Conservation (phyloP, 257 asterid genomes). For the Voacanga thouarsii region DNA sequence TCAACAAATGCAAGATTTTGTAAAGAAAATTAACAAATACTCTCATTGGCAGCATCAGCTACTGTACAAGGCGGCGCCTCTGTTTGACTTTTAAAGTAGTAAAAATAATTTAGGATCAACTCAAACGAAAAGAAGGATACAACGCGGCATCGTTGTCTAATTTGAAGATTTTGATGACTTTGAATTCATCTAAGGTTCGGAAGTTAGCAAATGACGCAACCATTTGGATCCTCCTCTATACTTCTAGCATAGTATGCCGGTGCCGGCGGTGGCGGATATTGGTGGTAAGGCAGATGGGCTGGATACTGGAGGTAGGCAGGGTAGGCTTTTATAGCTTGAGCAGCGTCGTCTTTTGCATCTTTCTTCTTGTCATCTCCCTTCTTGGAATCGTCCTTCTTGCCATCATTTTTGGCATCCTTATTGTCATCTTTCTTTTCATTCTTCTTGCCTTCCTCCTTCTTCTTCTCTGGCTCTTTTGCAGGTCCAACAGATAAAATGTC, state of each 20-base stretch:
- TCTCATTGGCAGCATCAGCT: conserved; percentile 4
- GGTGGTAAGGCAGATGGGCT: conserved; percentile 17
- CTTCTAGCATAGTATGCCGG: conserved; percentile 35
- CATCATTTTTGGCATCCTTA: neutral
- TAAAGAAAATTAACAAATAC: neutral
- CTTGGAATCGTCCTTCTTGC: conserved; percentile 13
- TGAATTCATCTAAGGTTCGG: neutral
- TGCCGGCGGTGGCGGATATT: conserved; percentile 20
- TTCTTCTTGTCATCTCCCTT: conserved; percentile 37
- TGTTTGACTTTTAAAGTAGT: conserved; percentile 1
- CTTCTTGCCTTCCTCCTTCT: conserved; percentile 39
- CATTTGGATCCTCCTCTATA: conserved; percentile 42
- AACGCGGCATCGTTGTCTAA: neutral
- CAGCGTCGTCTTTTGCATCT: conserved; percentile 28
- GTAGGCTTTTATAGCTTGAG: conserved; percentile 30
- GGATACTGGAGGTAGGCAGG: conserved; percentile 29
- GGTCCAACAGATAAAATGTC: conserved; percentile 71
- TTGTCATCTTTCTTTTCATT: conserved; percentile 40
- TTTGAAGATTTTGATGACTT: neutral
- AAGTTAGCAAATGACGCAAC: conserved; percentile 14
- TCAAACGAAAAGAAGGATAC: neutral
- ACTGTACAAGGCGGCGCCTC: conserved; percentile 12
- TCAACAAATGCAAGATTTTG: neutral
- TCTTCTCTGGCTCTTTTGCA: conserved; percentile 73
- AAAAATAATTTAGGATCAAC: too few relatives aligned